Base-by-base conservation (phyloP, 805 yeast species). In the Tanozyma kutaoensis region DNA sequence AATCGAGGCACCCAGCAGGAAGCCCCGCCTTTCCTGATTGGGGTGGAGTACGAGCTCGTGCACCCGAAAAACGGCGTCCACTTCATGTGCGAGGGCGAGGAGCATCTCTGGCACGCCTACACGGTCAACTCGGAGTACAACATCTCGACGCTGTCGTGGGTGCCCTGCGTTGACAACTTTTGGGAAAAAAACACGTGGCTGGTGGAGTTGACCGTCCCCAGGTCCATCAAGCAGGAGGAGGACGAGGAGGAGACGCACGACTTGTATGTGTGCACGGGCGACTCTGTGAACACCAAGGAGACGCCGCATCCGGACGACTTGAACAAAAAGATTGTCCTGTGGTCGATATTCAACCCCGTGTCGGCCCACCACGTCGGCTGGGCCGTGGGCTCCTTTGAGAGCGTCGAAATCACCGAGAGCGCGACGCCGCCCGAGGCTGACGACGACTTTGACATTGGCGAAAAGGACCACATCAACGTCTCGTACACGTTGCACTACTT, bases 301-400 rank as follows among this genome's bases (percentile, higher is more conserved):
- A 55, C 67, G 2, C 78, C 88, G 0, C 95, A 85, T 42, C 75
- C 85, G 0, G 58, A 70, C 4, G 93, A 85, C 46, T 47, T 68
- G 20, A 62, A 77, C 4, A 82, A 82, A 44, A 88, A 85, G 39
- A 62, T 76, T 2, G 84, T 70, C 26, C 62, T 72, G 13, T 88
- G 75, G 61, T 72, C 76, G 11, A 56, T 81, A 7, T 76, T 75
- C 43, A 80, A 76, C 29, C 95, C 97, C 1, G 78, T 84, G 1
- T 76, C 93, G 20, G 82, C 98, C 1, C 96, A 86, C 39, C 96
- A 88, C 49, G 62, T 91, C 13, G 97, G 97, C 0, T 91, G 93
- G 76, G 86, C 94, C 0, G 69, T 85, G 4, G 98, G 97, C 1
- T 76, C 94, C 2, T 91, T 88, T 47, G 74, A 75, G 23, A 68